Base-by-base conservation (phyloP, 2,329 filamentous ascomycete genomes). In the Scytalidium sp. region DNA sequence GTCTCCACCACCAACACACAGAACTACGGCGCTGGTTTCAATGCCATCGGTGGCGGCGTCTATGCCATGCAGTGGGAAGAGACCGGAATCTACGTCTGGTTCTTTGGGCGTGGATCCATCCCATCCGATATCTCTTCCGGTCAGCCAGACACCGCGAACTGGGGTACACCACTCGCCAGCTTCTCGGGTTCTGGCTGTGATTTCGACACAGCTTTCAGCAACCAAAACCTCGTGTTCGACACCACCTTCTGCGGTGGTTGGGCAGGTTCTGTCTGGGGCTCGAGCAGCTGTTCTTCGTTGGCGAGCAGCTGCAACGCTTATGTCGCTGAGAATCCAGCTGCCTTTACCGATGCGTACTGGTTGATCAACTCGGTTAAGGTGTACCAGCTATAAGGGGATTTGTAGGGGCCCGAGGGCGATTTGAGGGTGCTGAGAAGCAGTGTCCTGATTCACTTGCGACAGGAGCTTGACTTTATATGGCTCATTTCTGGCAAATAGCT, bases 231-330 rank as follows among this genome's bases (percentile, higher is more conserved):
- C 56, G 80, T 91, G 57, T 84, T 92, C 67, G 83, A 91, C 70
- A 92, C 84, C 2, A 87, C 85, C n/a, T 88, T 95, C 66, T 96
- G 91, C 67, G 91, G 91, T 27, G 81, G 87, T 63, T 95, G 90
- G 90, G 90, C 90, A 9, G 88, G 88, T 23, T 67, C 73, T 42
- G 81, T 84, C 39, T 95, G 87, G 84, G 62, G 20, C 94, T 81
- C 64, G 90, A 94, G 19, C 73, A 75, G 50, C 72, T 78, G 60
- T 85, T 90, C 66, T 86, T 89, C 0, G 62, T 67, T 10, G 86
- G 45, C 32, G 3, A 23, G 8, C 11, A 42, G 32, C 7, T 47
- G 45, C 36, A 20, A 41, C 10, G 45, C 20, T 10, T 49, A 43
- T 40, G 45, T 56, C 10, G 51, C 48, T 9, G 13, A 51, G 19